Percentiles rank a stretch among this genome's conserved stretches.
Evolutionary conservation across 495 filamentous ascomycete genomes (phyloP).

Genomic region (Letharia columbiana): DNA sequence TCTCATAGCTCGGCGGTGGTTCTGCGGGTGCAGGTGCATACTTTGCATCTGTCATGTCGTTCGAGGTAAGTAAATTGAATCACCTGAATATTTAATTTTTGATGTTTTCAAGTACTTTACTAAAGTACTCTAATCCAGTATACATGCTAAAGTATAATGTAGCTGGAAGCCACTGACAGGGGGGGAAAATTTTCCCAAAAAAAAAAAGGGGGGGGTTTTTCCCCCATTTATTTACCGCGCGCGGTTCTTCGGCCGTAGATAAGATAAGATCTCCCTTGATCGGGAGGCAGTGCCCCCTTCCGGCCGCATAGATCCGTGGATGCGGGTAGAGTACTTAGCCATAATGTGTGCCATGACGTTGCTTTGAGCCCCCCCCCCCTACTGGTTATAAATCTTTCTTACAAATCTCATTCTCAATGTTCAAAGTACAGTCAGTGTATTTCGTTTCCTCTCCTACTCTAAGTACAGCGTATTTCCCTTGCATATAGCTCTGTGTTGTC

Average conservation of each 20-base stretch:
- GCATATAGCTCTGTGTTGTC: neutral
- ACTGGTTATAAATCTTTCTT: neutral
- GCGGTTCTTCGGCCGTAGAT: too few relatives aligned
- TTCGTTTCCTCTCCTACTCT: too few relatives aligned
- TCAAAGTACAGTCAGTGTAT: too few relatives aligned
- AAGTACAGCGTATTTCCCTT: neutral
- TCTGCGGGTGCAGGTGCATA: constrained; percentile 23
- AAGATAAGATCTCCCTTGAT: too few relatives aligned
- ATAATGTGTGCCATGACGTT: neutral
- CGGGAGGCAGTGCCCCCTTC: neutral
- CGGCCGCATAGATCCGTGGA: neutral
- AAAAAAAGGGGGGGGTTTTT: too few relatives aligned
- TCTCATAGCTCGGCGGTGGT: constrained; percentile 28
- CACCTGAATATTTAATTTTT: too few relatives aligned
- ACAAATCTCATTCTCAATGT: neutral
- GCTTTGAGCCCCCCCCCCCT: neutral
- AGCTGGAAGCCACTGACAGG: too few relatives aligned
- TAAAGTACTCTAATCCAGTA: too few relatives aligned
- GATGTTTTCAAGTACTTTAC: too few relatives aligned
- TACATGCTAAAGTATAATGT: too few relatives aligned
- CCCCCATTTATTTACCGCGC: too few relatives aligned
- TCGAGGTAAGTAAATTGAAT: neutral
- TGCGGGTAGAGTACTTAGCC: neutral
- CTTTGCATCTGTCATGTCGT: constrained; percentile 21
- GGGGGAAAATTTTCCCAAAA: too few relatives aligned